Conservation (phyloP, 1,284 basidiomycete species). For the Athelia psychrophila region DNA sequence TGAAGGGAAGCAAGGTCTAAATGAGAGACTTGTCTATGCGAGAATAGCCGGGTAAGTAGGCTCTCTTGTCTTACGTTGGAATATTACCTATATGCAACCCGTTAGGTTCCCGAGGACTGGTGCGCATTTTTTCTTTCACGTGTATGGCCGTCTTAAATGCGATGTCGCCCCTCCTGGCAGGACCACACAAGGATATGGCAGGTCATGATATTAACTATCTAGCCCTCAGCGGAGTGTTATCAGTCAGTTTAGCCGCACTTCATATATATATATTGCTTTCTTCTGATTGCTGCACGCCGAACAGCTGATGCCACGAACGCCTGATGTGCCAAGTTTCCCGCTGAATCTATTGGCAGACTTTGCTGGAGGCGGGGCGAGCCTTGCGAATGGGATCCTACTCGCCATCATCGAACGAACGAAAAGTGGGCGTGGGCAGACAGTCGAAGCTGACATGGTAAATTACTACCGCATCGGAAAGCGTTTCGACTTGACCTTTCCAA, state of each 20-base stretch:
- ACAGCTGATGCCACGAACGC: conserved; percentile 67
- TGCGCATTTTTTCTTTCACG: conserved; percentile 20
- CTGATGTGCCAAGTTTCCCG: conserved; percentile 68
- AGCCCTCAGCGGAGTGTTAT: conserved; percentile 76
- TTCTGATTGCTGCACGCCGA: not conserved
- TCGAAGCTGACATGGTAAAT: conserved; percentile 75
- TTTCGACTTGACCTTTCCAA: not conserved
- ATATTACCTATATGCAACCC: not conserved
- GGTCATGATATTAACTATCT: conserved; percentile 87
- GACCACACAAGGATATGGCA: conserved; percentile 66
- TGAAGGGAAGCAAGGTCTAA: conserved; percentile 42
- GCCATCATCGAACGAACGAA: conserved; percentile 67
- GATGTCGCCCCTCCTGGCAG: conserved; percentile 30
- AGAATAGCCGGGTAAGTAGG: conserved; percentile 61
- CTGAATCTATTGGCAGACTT: conserved; percentile 81
- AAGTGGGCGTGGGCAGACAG: conserved; percentile 71
- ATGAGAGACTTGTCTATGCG: conserved; percentile 62
- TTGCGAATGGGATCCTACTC: conserved; percentile 72
- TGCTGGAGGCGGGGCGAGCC: conserved; percentile 77
- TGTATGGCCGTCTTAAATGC: conserved; percentile 5
- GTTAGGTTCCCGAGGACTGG: conserved; percentile 59
- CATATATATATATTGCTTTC: not conserved
- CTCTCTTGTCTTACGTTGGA: not conserved
- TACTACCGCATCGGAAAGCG: not conserved
- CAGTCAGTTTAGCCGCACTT: conserved; percentile 47